Evolutionary conservation across 2,329 filamentous ascomycete species (phyloP).

Genomic region (Diaporthe ilicicola): DNA sequence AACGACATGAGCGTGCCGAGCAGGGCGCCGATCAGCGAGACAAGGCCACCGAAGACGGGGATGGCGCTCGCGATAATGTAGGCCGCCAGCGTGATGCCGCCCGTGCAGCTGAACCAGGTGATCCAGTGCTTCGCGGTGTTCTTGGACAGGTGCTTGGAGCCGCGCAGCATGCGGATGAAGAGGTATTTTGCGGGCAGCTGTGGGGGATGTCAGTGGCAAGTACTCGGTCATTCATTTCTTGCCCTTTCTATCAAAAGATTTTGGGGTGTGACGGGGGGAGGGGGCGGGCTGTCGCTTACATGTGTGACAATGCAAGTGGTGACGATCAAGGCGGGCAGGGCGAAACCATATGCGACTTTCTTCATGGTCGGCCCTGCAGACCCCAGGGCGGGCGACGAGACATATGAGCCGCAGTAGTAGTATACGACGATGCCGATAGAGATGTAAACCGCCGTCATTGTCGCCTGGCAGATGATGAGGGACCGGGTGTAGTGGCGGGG

Average conservation of each 20-base stretch:
- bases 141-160: slow-evolving; percentile 47
- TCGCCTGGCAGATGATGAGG: slow-evolving; percentile 35
- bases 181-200: slow-evolving; percentile 47
- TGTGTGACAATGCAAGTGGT: slow-evolving; percentile 37
- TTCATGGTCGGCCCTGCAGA: slow-evolving; percentile 40
- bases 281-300: too few relatives aligned
- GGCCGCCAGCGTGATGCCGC: slow-evolving; percentile 39
- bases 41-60: neutral
- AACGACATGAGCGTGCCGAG: neutral
- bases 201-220: neutral
- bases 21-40: neutral
- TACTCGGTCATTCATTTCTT: neutral
- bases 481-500: slow-evolving; percentile 55
- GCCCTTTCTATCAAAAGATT: too few relatives aligned
- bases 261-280: too few relatives aligned
- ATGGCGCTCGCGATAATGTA: slow-evolving; percentile 41
- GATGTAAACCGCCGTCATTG: slow-evolving; percentile 41
- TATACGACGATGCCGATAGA: slow-evolving; percentile 43
- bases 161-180: slow-evolving; percentile 49
- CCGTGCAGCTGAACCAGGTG: slow-evolving; percentile 41
- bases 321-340: slow-evolving; percentile 39
- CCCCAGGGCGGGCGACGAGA: slow-evolving; percentile 43
- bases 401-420: slow-evolving; percentile 42
- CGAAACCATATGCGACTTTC: slow-evolving; percentile 45
- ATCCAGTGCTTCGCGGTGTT: slow-evolving; percentile 47